A percentile compares a stretch with the other conserved stretches of the same genome.
phyloP scores from a whole-genome alignment of 176 grass and related monocot species.

The Triticum turgidum region DNA sequence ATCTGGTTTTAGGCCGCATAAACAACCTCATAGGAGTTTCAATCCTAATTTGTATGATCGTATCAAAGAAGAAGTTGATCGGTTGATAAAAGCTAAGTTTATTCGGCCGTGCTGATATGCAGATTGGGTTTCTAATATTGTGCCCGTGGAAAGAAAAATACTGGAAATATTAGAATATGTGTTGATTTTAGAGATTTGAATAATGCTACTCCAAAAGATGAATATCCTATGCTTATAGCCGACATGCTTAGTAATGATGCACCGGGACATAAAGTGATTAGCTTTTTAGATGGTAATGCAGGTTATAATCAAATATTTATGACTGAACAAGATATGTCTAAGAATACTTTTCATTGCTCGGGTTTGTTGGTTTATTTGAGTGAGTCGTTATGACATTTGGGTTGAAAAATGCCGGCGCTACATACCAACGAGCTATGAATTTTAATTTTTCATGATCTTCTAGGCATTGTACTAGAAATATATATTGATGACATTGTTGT shows the following conservation, averaged over 20 bases:
- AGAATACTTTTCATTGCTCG: too few relatives aligned
- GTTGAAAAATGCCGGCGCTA: neutral
- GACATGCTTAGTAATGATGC: neutral
- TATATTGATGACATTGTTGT: neutral
- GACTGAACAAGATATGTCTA: too few relatives aligned
- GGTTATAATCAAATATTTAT: too few relatives aligned
- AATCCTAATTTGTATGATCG: neutral
- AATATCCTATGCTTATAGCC: conserved; percentile 4
- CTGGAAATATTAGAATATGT: too few relatives aligned
- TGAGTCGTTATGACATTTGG: neutral
- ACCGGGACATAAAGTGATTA: neutral
- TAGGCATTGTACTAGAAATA: neutral
- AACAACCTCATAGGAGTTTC: too few relatives aligned
- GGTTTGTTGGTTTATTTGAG: too few relatives aligned
- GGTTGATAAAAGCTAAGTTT: neutral
- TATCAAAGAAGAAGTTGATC: neutral
- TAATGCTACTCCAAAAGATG: neutral
- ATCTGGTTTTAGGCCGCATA: too few relatives aligned
- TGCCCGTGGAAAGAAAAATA: too few relatives aligned
- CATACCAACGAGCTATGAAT: neutral
- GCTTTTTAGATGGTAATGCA: too few relatives aligned
- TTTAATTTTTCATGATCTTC: neutral
- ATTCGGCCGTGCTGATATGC: too few relatives aligned
- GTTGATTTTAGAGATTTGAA: too few relatives aligned
- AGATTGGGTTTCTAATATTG: neutral